phyloP scores from a whole-genome alignment of 768 basidiomycete species.

The Boletus rubropictus region DNA sequence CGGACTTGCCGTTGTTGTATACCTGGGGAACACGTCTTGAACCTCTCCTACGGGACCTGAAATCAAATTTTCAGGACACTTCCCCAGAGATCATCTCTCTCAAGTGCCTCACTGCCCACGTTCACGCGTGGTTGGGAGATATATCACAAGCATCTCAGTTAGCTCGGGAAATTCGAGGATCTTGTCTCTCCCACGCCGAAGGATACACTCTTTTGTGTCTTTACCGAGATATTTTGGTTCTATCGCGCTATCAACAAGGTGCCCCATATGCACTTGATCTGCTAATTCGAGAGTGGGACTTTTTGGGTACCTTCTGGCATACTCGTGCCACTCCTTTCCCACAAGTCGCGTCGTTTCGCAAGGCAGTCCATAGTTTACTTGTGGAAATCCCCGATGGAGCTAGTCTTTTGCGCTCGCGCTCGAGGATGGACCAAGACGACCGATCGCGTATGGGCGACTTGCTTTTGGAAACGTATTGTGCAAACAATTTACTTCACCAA shows the following conservation, averaged over 20 bases:
- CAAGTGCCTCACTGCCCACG: conserved; percentile 30
- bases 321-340: conserved; percentile 1
- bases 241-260: conserved; percentile 31
- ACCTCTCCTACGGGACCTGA: conserved; percentile 28
- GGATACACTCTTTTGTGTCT: conserved; percentile 23
- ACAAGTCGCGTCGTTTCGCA: conserved; percentile 26
- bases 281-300: conserved; percentile 36
- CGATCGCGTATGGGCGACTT: conserved; percentile 34
- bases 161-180: conserved; percentile 22
- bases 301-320: conserved; percentile 24
- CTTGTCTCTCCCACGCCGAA: conserved; percentile 18
- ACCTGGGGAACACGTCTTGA: conserved; percentile 36
- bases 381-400: conserved; percentile 32
- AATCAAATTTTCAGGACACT: conserved; percentile 17
- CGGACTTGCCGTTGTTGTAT: conserved; percentile 21
- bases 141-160: conserved; percentile 30
- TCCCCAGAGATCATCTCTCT: conserved; percentile 18
- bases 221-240: conserved; percentile 36
- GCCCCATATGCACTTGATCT: conserved; percentile 34
- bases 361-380: conserved; percentile 24
- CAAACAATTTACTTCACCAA: conserved; percentile 28
- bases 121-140: conserved; percentile 35
- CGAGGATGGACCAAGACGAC: conserved; percentile 23
- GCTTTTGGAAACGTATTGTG: conserved; percentile 38
- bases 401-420: conserved; percentile 17